Evolutionary conservation across 306 rosid species (phyloP), one percentile per base, ranked within the genome.

Genomic region (Cucurbita ficifolia): DNA sequence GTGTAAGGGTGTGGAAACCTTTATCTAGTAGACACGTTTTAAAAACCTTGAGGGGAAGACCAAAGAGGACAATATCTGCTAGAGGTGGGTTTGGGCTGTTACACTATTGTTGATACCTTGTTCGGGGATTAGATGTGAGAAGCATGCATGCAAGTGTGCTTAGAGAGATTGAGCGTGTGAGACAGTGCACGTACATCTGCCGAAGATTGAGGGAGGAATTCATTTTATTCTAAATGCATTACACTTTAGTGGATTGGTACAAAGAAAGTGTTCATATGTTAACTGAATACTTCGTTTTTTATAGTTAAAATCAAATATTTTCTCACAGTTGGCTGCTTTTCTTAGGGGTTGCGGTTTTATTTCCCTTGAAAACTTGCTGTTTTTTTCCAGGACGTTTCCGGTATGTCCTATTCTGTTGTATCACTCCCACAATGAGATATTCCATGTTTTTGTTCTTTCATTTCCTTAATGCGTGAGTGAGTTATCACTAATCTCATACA

Each of bases 301-400:
- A 77, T 54, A 64, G 76, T 80, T 74, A 36, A 78, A 71, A 62
- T 43, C 57, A 74, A 56, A 48, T 75, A 78, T 71, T 81, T 50
- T 77, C 88, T 89, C 77, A 83, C 81, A 67, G 71, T 81, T 74
- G 73, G 59, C 79, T 86, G 82, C 80, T 87, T 87, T 77, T 82
- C 76, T 83, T 79, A 94, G 99, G 92, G 95, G 99, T 69, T 89
- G 99, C 59, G 97, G 97, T 75, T 77, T 78, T 74, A 86, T 91
- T 81, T 87, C 96, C 71, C 99, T 94, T 3, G 99, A 94, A 86
- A 94, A 94, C 79, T 79, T 94, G 83, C 89, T 91, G 77, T 94
- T 73, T 81, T 89, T 78, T 6, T 86, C 96, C n/a, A 84, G 89
- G 84, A 88, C 86, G 61, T 89, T 80, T 76, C 99, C 96, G 85